A percentile compares a stretch with the other conserved stretches of the same genome.
Conservation (phyloP, 129 eudicot species). For the Rutidosis leptorrhynchoides region DNA sequence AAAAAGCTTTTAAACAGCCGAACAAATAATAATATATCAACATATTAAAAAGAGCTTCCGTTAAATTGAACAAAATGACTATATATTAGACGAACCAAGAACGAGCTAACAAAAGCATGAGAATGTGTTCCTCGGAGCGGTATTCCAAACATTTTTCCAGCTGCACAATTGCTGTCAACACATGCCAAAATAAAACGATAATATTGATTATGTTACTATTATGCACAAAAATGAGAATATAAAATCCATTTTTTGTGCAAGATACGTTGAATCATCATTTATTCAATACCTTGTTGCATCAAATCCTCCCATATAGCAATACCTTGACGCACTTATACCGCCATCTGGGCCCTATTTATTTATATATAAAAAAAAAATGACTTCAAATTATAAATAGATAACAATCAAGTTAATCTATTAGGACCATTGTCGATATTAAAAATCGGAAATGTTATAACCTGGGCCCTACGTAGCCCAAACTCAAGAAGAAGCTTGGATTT, state of each 20-base stretch:
- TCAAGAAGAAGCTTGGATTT: constrained; percentile 83
- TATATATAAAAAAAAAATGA: not conserved
- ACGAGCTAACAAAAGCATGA: constrained; percentile 95
- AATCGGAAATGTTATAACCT: constrained; percentile 41
- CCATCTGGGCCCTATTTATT: constrained; percentile 83
- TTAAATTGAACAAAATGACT: constrained; percentile 9
- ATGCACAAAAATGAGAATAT: not conserved
- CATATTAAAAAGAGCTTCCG: not conserved
- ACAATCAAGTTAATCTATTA: not conserved
- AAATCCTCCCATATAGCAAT: constrained; percentile 96
- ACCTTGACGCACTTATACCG: constrained; percentile 89
- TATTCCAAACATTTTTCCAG: constrained; percentile 95
- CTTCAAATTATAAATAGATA: not conserved
- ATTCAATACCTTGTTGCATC: constrained; percentile 83
- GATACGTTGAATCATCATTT: not conserved
- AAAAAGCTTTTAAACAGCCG: not conserved
- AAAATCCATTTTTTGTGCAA: not conserved
- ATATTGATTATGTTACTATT: not conserved
- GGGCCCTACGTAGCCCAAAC: constrained; percentile 93
- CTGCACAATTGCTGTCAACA: constrained; percentile 86
- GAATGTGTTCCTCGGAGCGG: constrained; percentile 99
- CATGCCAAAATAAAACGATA: constrained; percentile 12
- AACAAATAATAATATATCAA: not conserved
- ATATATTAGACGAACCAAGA: constrained; percentile 47
- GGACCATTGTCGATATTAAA: not conserved